These are phyloP conservation scores for Pythium aquatile DNA, from an alignment of 352 stramenopile species.

Conservation along the genomic window DNA sequence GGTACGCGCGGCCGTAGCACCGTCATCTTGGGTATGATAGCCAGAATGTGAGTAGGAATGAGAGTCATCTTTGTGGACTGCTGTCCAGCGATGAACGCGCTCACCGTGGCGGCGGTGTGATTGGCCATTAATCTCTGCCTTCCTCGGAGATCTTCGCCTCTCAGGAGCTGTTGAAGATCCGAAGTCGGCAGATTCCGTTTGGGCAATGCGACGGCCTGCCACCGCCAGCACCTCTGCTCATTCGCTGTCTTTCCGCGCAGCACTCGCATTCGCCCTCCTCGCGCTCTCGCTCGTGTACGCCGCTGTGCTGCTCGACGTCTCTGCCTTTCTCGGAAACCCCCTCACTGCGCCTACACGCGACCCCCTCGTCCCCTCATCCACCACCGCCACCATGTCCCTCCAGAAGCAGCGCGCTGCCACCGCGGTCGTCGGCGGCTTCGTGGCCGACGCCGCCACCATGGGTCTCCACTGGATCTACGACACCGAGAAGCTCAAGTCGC, in stretches of 20 bases:
- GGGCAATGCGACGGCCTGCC: background rate
- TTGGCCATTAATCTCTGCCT: slow-evolving; percentile 13
- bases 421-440: slow-evolving; percentile 51
- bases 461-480: slow-evolving; percentile 81
- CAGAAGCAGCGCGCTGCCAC: slow-evolving; percentile 45
- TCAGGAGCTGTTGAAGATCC: slow-evolving; percentile 1
- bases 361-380: background rate
- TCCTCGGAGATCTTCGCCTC: background rate
- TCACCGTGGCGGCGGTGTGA: background rate
- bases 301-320: slow-evolving; percentile 6
- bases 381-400: slow-evolving; percentile 22
- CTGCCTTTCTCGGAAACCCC: background rate
- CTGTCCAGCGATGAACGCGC: too few species aligned
- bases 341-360: background rate
- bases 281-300: slow-evolving; percentile 13
- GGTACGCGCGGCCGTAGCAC: slow-evolving; percentile 16
- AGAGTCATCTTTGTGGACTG: too few species aligned
- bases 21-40: background rate
- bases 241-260: slow-evolving; percentile 18
- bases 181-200: background rate
- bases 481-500: slow-evolving; percentile 38
- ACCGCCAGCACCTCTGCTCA: slow-evolving; percentile 3
- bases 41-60: too few species aligned
- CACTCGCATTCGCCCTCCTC: slow-evolving; percentile 16
- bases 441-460: slow-evolving; percentile 67